These are phyloP conservation scores for Clavariopsis aquatica DNA, from an alignment of 495 filamentous ascomycete species.

Conservation along the genomic window DNA sequence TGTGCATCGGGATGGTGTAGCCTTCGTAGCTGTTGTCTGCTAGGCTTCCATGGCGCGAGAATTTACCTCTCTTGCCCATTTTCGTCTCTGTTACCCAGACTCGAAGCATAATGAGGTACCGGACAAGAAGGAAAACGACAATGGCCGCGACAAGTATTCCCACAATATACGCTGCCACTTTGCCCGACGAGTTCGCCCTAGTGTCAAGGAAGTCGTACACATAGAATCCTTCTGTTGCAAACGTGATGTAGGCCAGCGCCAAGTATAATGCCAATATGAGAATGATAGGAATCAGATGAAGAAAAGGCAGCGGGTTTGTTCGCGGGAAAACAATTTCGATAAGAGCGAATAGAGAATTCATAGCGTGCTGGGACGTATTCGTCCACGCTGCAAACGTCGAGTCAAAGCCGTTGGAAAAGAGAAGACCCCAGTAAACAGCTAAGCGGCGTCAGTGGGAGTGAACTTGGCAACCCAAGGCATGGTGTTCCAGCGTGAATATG, in stretches of 20 bases:
- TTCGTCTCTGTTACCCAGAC: conserved; percentile 57
- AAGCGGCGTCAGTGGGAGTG: conserved; percentile 19
- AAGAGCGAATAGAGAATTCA: conserved; percentile 71
- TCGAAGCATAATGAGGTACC: conserved; percentile 55
- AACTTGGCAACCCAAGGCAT: too few relatives aligned
- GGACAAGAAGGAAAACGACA: conserved; percentile 62
- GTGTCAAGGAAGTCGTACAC: conserved; percentile 74
- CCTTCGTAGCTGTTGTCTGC: conserved; percentile 12
- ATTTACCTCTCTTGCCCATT: conserved; percentile 52
- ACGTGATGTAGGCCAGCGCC: conserved; percentile 70
- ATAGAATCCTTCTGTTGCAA: conserved; percentile 69
- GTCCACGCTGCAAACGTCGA: conserved; percentile 59
- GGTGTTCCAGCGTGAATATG: too few relatives aligned
- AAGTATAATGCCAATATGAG: conserved; percentile 70
- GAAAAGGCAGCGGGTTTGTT: conserved; percentile 56
- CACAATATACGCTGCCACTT: conserved; percentile 59
- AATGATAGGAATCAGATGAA: conserved; percentile 60
- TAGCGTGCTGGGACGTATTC: conserved; percentile 72
- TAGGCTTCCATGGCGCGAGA: background rate
- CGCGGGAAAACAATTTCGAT: conserved; percentile 71
- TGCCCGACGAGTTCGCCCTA: conserved; percentile 41
- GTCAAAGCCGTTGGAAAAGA: conserved; percentile 55
- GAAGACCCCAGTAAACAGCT: conserved; percentile 62
- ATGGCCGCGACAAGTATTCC: conserved; percentile 65
- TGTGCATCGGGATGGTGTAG: conserved; percentile 16